Conservation (phyloP, 495 filamentous ascomycete genomes). For the Choiromyces venosus region DNA sequence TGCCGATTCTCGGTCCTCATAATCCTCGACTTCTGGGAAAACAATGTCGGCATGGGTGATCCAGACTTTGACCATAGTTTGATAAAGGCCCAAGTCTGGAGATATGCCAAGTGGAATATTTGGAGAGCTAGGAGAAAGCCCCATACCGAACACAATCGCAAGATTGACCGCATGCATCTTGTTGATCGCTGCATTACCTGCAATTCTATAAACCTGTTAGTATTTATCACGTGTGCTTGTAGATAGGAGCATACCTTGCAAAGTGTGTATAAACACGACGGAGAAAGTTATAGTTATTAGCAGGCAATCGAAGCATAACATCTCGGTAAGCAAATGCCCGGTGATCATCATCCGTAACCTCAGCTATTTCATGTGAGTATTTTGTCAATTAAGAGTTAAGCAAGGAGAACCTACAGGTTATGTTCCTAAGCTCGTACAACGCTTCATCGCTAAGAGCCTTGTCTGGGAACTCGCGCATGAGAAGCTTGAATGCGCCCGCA, state of each 20-base stretch:
- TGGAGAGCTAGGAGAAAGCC: constrained; percentile 36
- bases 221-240: not conserved
- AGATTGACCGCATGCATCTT: constrained; percentile 44
- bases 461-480: constrained; percentile 43
- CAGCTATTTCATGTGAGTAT: constrained; percentile 27
- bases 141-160: constrained; percentile 44
- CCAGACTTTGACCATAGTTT: constrained; percentile 42
- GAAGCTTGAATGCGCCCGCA: constrained; percentile 42
- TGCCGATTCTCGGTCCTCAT: constrained; percentile 36
- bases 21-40: constrained; percentile 40
- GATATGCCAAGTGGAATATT: constrained; percentile 40
- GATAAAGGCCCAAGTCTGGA: constrained; percentile 40
- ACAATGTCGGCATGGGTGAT: constrained; percentile 37
- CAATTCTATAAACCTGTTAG: constrained; percentile 35
- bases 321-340: constrained; percentile 35
- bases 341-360: constrained; percentile 41
- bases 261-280: constrained; percentile 43
- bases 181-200: constrained; percentile 37
- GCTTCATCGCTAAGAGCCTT: constrained; percentile 35
- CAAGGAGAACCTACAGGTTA: constrained; percentile 29
- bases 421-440: constrained; percentile 35
- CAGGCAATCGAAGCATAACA: constrained; percentile 37
- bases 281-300: constrained; percentile 41
- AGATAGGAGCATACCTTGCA: constrained; percentile 23
- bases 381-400: not conserved